Conservation (phyloP, 805 yeast species). For the Lipomyces japonicus region DNA sequence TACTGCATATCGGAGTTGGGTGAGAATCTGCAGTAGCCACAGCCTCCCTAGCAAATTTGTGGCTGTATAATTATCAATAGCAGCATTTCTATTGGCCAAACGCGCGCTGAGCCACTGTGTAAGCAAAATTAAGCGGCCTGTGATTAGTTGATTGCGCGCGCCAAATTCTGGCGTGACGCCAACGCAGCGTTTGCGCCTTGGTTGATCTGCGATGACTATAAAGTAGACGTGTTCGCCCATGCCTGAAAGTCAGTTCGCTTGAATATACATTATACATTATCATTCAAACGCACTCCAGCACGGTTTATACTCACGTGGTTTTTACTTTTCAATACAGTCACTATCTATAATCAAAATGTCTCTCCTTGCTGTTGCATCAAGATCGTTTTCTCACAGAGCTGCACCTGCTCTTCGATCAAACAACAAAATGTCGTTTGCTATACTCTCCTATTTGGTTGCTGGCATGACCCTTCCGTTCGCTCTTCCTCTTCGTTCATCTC, state of each 20-base stretch:
- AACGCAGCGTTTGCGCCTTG: neutral
- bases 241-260: neutral
- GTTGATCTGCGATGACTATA: neutral
- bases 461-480: conserved; percentile 27
- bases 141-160: conserved; percentile 2
- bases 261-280: too few relatives aligned
- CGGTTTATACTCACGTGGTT: too few relatives aligned
- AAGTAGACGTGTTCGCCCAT: neutral
- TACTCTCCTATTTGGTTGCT: conserved; percentile 24
- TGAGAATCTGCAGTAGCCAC: too few relatives aligned
- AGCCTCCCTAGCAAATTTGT: too few relatives aligned
- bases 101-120: too few relatives aligned
- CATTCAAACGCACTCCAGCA: neutral
- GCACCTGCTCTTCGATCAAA: conserved; percentile 7
- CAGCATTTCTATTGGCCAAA: too few relatives aligned
- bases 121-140: neutral
- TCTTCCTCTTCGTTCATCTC: conserved; percentile 17
- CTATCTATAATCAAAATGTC: conserved; percentile 13
- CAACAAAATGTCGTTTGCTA: conserved; percentile 12
- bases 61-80: too few relatives aligned
- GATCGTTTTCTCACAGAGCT: conserved; percentile 23
- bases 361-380: conserved; percentile 6
- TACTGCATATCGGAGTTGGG: too few relatives aligned
- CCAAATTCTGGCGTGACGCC: neutral
- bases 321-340: too few relatives aligned